Evolutionary conservation across 2,329 filamentous ascomycete species (phyloP).

Genomic region (Alternaria ventricosa): DNA sequence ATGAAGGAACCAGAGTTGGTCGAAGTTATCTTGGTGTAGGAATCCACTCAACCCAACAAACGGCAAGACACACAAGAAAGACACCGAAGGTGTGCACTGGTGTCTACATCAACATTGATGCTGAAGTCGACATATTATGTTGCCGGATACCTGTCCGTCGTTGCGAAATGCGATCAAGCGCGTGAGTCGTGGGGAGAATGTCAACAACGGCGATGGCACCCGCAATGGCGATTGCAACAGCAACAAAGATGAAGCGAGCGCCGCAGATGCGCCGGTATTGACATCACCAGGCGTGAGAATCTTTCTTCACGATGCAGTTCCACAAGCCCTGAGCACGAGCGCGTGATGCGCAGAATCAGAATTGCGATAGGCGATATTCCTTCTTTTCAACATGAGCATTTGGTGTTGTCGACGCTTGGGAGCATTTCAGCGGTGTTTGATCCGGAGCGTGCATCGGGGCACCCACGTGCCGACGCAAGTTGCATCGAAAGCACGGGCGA

Average conservation of each 20-base stretch:
- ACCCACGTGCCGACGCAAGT: not conserved
- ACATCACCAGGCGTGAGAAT: conserved; percentile 12
- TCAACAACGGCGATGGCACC: not conserved
- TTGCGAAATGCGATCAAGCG: too few species aligned
- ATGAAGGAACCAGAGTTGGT: not conserved
- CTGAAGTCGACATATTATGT: too few species aligned
- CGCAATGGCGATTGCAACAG: not conserved
- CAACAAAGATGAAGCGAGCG: conserved; percentile 12
- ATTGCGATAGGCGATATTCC: not conserved
- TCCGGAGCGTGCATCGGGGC: conserved; percentile 4
- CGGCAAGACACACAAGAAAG: too few species aligned
- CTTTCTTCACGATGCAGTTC: conserved; percentile 13
- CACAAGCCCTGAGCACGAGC: conserved; percentile 22
- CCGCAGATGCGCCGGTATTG: conserved; percentile 13
- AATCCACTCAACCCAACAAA: too few species aligned
- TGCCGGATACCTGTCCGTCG: too few species aligned
- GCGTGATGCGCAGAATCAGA: conserved; percentile 3
- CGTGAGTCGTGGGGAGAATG: too few species aligned
- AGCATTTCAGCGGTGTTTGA: not conserved
- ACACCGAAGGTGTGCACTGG: too few species aligned
- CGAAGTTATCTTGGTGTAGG: not conserved
- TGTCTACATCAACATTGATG: too few species aligned
- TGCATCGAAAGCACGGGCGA: not conserved
- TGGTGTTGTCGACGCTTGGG: not conserved
- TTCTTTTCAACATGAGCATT: not conserved